phyloP scores from a whole-genome alignment of 805 yeast genomes.

The Candida oleophila region DNA sequence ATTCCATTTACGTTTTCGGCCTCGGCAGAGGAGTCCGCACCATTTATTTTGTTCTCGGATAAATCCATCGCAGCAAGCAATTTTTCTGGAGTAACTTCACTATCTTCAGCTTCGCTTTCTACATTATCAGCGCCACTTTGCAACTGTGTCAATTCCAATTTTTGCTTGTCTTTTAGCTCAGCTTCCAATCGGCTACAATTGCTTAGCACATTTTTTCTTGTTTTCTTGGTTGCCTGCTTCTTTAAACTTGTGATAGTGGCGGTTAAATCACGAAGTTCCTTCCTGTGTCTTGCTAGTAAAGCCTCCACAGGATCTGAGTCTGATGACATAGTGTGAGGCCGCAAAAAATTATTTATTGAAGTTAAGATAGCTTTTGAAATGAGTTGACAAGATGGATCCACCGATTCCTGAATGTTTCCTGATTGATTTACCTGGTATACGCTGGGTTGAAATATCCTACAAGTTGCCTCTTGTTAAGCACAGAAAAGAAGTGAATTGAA shows the following conservation, averaged over 20 bases:
- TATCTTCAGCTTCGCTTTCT: conserved; percentile 32
- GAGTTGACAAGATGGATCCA: not conserved
- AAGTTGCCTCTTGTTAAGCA: too few species aligned
- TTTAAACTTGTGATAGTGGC: conserved; percentile 72
- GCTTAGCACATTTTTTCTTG: conserved; percentile 61
- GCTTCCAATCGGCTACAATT: conserved; percentile 61
- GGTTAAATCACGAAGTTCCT: conserved; percentile 64
- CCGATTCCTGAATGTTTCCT: not conserved
- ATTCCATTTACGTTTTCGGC: not conserved
- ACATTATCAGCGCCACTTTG: conserved; percentile 10
- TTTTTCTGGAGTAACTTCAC: conserved; percentile 64
- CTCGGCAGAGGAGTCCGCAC: not conserved
- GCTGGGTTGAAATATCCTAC: too few species aligned
- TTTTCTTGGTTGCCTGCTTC: conserved; percentile 80
- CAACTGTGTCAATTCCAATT: conserved; percentile 42
- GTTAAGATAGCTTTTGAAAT: too few species aligned
- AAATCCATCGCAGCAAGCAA: conserved; percentile 60
- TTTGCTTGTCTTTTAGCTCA: conserved; percentile 54
- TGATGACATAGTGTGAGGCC: not conserved
- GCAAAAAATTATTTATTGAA: not conserved
- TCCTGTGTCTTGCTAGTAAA: conserved; percentile 59
- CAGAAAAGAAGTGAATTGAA: too few species aligned
- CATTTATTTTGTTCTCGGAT: conserved; percentile 1
- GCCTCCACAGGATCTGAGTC: conserved; percentile 32
- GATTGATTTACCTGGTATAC: too few species aligned